Evolutionary conservation across 768 basidiomycete genomes (phyloP).

Genomic region (Trametes punicea): DNA sequence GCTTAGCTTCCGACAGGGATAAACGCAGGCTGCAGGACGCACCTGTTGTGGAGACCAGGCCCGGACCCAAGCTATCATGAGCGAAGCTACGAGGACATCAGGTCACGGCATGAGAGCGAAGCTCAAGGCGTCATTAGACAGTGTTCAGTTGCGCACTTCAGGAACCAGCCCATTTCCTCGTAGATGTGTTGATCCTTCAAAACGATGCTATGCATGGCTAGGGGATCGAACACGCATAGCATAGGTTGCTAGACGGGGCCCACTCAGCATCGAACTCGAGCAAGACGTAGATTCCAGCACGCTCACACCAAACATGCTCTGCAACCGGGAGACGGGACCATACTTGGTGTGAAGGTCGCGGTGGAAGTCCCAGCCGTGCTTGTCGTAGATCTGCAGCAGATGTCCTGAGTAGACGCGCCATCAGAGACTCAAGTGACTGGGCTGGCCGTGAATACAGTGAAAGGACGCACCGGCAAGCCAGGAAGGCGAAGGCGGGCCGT

Average conservation of each 20-base stretch:
- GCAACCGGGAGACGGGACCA: constrained; percentile 6
- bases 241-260: background rate
- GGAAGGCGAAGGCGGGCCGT: constrained; percentile 4
- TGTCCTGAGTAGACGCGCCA: constrained; percentile 2
- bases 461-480: constrained; percentile 1
- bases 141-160: background rate
- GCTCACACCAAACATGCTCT: constrained; percentile 12
- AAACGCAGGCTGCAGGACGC: no score
- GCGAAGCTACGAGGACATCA: background rate
- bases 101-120: background rate
- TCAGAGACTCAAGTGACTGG: background rate
- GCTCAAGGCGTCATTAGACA: no score
- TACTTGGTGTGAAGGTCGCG: constrained; percentile 3
- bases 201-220: constrained; percentile 16
- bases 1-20: background rate
- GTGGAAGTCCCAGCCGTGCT: constrained; percentile 11
- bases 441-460: background rate
- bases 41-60: constrained; percentile 7
- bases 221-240: constrained; percentile 16
- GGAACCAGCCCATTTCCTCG: constrained; percentile 9
- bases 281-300: background rate
- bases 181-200: constrained; percentile 16
- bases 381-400: constrained; percentile 5
- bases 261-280: background rate
- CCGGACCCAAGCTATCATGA: background rate